Conservation (phyloP, 2,329 filamentous ascomycete genomes). For the Trichoderma arundinaceum region DNA sequence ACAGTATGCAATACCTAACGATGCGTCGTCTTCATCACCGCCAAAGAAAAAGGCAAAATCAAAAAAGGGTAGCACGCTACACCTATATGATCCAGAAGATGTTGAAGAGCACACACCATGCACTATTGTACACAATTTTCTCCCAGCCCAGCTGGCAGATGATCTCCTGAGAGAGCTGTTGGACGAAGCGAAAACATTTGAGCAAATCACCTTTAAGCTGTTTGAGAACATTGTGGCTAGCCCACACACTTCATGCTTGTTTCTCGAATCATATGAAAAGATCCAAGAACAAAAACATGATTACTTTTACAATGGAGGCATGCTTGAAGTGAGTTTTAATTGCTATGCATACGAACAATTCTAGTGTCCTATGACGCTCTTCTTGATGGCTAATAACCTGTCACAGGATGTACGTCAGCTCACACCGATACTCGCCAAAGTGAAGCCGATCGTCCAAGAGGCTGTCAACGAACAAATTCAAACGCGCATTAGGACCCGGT, state of each 20-base stretch:
- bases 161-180: constrained; percentile 77
- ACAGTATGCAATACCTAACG: constrained; percentile 49
- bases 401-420: constrained; percentile 73
- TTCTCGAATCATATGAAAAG: constrained; percentile 76
- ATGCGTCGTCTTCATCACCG: constrained; percentile 28
- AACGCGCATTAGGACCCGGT: constrained; percentile 69
- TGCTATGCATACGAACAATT: no score
- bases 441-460: constrained; percentile 71
- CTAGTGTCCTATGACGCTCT: not conserved
- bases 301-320: constrained; percentile 84
- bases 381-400: not conserved
- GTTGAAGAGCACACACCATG: constrained; percentile 85
- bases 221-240: constrained; percentile 87
- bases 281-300: constrained; percentile 72
- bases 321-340: constrained; percentile 58
- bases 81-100: constrained; percentile 81
- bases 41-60: constrained; percentile 62
- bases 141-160: constrained; percentile 74
- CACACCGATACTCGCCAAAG: constrained; percentile 73
- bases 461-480: constrained; percentile 81
- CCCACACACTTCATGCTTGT: constrained; percentile 84
- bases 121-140: constrained; percentile 89
- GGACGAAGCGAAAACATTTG: constrained; percentile 72
- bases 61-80: constrained; percentile 80
- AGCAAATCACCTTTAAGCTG: constrained; percentile 76